phyloP scores from a whole-genome alignment of 371 early-diverging fungal genomes.

The Mucor velutinosus region DNA sequence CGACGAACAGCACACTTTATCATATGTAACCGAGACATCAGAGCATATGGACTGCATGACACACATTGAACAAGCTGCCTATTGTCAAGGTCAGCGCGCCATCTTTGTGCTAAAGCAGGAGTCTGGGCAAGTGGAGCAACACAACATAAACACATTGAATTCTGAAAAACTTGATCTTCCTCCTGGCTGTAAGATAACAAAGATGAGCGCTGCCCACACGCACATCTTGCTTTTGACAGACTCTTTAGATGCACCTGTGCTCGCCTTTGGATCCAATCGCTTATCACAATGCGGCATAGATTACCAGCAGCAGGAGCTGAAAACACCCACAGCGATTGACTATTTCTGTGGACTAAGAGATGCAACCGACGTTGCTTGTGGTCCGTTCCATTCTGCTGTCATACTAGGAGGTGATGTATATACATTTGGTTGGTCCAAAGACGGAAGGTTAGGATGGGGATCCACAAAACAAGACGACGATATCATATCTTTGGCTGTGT shows the following conservation, averaged over 20 bases:
- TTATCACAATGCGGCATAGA: slow-evolving; percentile 40
- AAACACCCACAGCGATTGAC: slow-evolving; percentile 17
- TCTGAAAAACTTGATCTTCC: neutral
- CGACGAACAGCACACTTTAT: slow-evolving; percentile 10
- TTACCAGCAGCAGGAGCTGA: slow-evolving; percentile 12
- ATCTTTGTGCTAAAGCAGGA: slow-evolving; percentile 15
- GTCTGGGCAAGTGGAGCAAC: neutral
- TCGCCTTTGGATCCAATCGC: slow-evolving; percentile 43
- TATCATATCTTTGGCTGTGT: slow-evolving; percentile 17
- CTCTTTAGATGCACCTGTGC: slow-evolving; percentile 19
- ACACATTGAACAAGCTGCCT: slow-evolving; percentile 14
- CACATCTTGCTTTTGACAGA: slow-evolving; percentile 32
- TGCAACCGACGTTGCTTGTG: slow-evolving; percentile 23
- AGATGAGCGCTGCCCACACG: slow-evolving; percentile 24
- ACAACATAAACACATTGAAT: neutral
- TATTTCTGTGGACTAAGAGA: slow-evolving; percentile 35
- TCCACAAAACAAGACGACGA: slow-evolving; percentile 19
- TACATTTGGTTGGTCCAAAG: slow-evolving; percentile 45
- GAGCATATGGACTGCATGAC: neutral
- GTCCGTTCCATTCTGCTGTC: slow-evolving; percentile 45
- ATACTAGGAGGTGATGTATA: slow-evolving; percentile 36
- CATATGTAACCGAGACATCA: neutral
- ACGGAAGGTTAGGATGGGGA: slow-evolving; percentile 39
- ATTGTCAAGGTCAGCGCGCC: neutral
- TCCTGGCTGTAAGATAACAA: neutral